Percentiles rank a stretch among this genome's conserved stretches.
phyloP scores from a whole-genome alignment of 1,284 basidiomycete genomes.

The Vanrija humicola region DNA sequence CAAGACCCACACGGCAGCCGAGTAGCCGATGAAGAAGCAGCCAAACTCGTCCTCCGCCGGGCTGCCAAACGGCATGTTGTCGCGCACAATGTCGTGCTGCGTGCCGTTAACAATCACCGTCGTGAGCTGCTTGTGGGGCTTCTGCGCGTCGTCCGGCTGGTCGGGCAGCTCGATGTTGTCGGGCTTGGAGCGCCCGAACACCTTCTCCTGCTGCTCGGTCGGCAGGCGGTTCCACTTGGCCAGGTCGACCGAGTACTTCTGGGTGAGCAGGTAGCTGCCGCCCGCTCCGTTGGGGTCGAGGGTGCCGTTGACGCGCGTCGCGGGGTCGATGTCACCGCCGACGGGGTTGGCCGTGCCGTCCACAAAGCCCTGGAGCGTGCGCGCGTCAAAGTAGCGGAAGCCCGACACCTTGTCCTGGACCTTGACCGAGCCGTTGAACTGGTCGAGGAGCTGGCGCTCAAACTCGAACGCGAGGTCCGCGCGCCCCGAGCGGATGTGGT shows the following conservation, averaged over 20 bases:
- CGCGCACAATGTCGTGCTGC: conserved; percentile 16
- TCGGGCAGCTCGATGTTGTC: conserved; percentile 17
- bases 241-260: conserved; percentile 19
- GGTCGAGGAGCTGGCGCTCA: conserved; percentile 10
- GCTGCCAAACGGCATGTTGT: conserved; percentile 20
- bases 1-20: conserved; percentile 11
- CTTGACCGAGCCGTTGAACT: conserved; percentile 3
- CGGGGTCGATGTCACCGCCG: conserved; percentile 1
- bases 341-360: conserved; percentile 21
- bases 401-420: conserved; percentile 10
- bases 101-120: conserved; percentile 7
- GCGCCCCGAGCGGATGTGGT: conserved; percentile 14
- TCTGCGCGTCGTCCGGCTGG: conserved; percentile 6
- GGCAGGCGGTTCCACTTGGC: conserved; percentile 8
- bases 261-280: conserved; percentile 12
- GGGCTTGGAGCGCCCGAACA: conserved; percentile 16
- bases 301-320: not conserved
- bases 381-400: conserved; percentile 21
- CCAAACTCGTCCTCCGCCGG: conserved; percentile 12
- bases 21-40: conserved; percentile 17
- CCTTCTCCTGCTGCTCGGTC: conserved; percentile 11
- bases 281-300: not conserved
- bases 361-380: conserved; percentile 17
- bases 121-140: conserved; percentile 17
- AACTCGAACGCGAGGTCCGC: conserved; percentile 17